A percentile compares a stretch with the other conserved stretches of the same genome.
phyloP scores from a whole-genome alignment of 257 asterid species.

The Solanum sejunctum region DNA sequence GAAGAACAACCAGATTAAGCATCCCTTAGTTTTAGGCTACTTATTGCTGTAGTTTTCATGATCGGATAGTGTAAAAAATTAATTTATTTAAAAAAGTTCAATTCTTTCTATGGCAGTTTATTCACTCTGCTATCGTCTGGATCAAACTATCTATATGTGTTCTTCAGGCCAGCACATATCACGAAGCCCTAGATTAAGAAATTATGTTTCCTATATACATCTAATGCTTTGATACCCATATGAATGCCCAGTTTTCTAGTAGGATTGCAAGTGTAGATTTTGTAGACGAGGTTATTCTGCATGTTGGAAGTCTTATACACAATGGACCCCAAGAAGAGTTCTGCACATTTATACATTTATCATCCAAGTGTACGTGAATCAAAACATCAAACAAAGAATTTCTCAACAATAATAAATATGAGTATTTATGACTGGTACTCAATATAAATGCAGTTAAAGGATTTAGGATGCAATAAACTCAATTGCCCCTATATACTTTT shows the following conservation, averaged over 20 bases:
- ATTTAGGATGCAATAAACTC: too few relatives aligned
- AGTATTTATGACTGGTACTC: too few relatives aligned
- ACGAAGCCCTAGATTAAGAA: neutral
- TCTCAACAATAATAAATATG: too few relatives aligned
- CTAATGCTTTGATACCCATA: neutral
- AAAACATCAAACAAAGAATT: too few relatives aligned
- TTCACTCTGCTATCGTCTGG: neutral
- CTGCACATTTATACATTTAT: neutral
- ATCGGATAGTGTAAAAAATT: neutral
- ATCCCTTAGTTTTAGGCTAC: neutral
- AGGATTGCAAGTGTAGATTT: neutral
- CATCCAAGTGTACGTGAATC: neutral
- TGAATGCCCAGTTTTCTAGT: neutral
- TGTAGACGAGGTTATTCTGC: neutral
- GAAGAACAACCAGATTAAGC: neutral
- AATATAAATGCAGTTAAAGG: too few relatives aligned
- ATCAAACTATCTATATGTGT: neutral
- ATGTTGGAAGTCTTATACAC: neutral
- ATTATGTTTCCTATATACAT: neutral
- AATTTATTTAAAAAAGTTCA: neutral
- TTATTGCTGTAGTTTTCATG: neutral
- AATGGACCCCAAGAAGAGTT: neutral
- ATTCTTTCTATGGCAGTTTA: neutral
- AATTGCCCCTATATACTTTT: too few relatives aligned
- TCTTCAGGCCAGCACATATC: neutral